Evolutionary conservation across 805 yeast species (phyloP), one percentile per base, ranked within the genome.

Genomic region (Ogataea zsoltii): DNA sequence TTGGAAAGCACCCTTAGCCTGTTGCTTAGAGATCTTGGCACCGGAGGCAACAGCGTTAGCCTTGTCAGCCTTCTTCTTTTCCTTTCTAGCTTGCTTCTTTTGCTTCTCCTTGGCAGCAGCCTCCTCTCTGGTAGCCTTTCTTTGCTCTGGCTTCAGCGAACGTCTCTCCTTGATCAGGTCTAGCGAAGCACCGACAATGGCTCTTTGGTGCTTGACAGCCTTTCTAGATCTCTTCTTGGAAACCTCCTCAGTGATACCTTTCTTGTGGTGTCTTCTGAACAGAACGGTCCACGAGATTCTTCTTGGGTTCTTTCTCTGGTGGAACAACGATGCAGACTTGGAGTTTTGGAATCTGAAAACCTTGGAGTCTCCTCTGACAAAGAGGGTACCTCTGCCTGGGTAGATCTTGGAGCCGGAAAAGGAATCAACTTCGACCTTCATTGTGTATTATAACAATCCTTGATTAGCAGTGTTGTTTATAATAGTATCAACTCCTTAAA

Each of bases 301-400:
- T 85, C 99, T 91, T 80, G 99, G 99, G 91, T 94, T 94, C 96
- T 94, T 94, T 86, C 97, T 90, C 83, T 94, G 99, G 72, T 85
- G 83, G 94, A 94, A 94, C 70, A 94, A 85, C 72, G 98, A 90
- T 68, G 96, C 92, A 71, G 96, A 83, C 80, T 94, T 94, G 65
- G 97, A 87, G 75, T 88, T 83, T 76, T 87, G 95, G 94, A 94
- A 94, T 85, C 99, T 91, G 96, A 94, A 94, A 70, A 91, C 77
- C 85, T 94, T 94, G 72, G 98, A 91, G 89, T 94, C 99, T 69
- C 98, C 98, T 80, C 99, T 90, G 77, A 94, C 90, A 73, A 88
- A 94, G 75, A 94, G 85, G 74, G 95, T 89, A 79, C 99, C 98
- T 84, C 97, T 89, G 80, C 99, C 99, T 82, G 99, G 99, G 96